Base-by-base conservation (phyloP, 176 grass and related monocot genomes). In the Paspalum vaginatum region DNA sequence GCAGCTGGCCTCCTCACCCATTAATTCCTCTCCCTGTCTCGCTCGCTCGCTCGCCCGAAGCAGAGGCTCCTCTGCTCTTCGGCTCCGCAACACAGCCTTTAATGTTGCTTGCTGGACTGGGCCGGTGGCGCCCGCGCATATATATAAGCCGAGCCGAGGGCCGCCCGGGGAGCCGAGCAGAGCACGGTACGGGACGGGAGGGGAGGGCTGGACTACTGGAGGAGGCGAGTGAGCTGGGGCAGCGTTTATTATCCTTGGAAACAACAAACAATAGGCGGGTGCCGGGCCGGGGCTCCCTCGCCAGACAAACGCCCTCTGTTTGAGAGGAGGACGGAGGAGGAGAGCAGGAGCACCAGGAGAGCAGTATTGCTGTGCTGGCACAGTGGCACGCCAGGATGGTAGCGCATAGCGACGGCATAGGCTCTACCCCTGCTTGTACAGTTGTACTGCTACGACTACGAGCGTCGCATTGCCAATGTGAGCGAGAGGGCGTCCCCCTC, bases 1-100 rank as follows among this genome's bases (percentile, higher is more conserved):
- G 72, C 83, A 89, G 46, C 62, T 85, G 65, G 58, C 83, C 72
- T 85, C 83, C 78, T 89, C 87, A 13, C 87, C 87, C 87, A 89
- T 88, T 44, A 79, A 43, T 56, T 42, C 21, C 37, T 78, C 43
- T n/a, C 24, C 3, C 17, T 6, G 40, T 51, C 43, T 38, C 48
- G 14, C 51, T 17, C 52, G 1, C n/a, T 65, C 3, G 12, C 47
- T 53, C 77, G 32, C n/a, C n/a, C n/a, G n/a, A n/a, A n/a, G n/a
- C n/a, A n/a, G n/a, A n/a, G n/a, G 47, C 24, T 16, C 18, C 9
- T 21, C 63, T 32, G 8, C 50, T 13, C 55, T 5, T 21, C 11
- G 20, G 5, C 22, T 2, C 25, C n/a, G n/a, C n/a, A n/a, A n/a
- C n/a, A n/a, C 32, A 0, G 51, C 40, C 73, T 21, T 89, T 81